Percentiles rank a stretch among this genome's conserved stretches.
Evolutionary conservation across 2,329 filamentous ascomycete species (phyloP).

Genomic region (Akanthomyces dipterigenus): DNA sequence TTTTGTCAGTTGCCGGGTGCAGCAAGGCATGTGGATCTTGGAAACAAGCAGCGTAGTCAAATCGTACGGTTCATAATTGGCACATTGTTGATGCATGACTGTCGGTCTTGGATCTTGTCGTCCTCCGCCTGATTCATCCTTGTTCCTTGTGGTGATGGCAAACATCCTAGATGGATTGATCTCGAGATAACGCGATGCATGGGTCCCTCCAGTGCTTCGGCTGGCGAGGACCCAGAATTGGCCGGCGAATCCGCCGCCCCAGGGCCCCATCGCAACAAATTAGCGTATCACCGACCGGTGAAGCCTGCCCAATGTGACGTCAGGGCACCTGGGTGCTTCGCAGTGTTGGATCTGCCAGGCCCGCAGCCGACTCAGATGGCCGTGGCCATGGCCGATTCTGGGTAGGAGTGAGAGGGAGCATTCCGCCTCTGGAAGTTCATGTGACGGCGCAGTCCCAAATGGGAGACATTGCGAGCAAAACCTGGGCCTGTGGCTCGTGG

Average conservation of each 20-base stretch:
- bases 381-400: conserved; percentile 4
- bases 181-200: neutral
- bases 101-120: neutral
- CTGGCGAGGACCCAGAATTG: neutral
- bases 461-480: neutral
- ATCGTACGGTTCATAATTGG: neutral
- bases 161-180: neutral
- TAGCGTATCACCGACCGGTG: conserved; percentile 2
- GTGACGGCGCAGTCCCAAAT: conserved; percentile 1
- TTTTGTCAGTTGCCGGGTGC: neutral
- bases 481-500: conserved; percentile 5
- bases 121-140: neutral
- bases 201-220: neutral
- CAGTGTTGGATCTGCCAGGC: conserved; percentile 6
- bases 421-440: conserved; percentile 1
- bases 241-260: neutral
- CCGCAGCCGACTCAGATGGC: conserved; percentile 10
- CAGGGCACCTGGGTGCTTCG: conserved; percentile 1
- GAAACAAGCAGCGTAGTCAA: neutral
- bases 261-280: neutral
- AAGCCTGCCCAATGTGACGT: conserved; percentile 2
- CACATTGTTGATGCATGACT: neutral
- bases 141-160: neutral
- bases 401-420: neutral
- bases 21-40: neutral